A percentile compares a stretch with the other conserved stretches of the same genome.
These are phyloP conservation scores for Beauveria medogensis DNA, from an alignment of 2,329 filamentous ascomycete species.

Conservation along the genomic window DNA sequence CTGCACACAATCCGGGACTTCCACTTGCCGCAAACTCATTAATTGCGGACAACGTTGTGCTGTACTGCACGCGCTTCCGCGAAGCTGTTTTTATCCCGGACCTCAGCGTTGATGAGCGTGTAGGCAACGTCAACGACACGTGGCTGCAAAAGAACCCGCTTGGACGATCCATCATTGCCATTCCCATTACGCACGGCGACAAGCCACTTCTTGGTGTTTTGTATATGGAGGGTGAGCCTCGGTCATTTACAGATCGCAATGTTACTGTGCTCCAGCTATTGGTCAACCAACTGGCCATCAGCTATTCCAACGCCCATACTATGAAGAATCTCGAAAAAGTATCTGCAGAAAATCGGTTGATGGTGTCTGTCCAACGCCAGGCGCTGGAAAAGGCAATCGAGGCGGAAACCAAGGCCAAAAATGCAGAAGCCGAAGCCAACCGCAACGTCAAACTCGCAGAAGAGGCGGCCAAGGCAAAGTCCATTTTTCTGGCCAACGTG, in stretches of 20 bases:
- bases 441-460: conserved; percentile 75
- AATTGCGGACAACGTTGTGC: conserved; percentile 67
- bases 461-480: conserved; percentile 75
- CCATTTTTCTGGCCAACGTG: conserved; percentile 72
- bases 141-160: conserved; percentile 62
- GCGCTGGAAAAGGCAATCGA: conserved; percentile 64
- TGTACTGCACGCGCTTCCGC: conserved; percentile 69
- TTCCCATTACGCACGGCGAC: conserved; percentile 67
- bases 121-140: conserved; percentile 62
- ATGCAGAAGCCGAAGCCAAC: conserved; percentile 67
- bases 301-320: conserved; percentile 59
- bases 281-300: conserved; percentile 70
- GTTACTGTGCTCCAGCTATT: conserved; percentile 60
- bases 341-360: conserved; percentile 67
- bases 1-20: conserved; percentile 57
- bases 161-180: conserved; percentile 69
- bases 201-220: conserved; percentile 64
- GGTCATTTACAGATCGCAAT: conserved; percentile 69
- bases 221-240: conserved; percentile 67
- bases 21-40: conserved; percentile 57
- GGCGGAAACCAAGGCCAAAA: conserved; percentile 68
- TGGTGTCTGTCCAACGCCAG: conserved; percentile 69
- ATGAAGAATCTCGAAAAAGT: conserved; percentile 69
- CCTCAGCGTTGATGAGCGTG: conserved; percentile 65
- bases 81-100: conserved; percentile 69